phyloP scores from a whole-genome alignment of 495 filamentous ascomycete species.

The Hypoxylon perforatum region DNA sequence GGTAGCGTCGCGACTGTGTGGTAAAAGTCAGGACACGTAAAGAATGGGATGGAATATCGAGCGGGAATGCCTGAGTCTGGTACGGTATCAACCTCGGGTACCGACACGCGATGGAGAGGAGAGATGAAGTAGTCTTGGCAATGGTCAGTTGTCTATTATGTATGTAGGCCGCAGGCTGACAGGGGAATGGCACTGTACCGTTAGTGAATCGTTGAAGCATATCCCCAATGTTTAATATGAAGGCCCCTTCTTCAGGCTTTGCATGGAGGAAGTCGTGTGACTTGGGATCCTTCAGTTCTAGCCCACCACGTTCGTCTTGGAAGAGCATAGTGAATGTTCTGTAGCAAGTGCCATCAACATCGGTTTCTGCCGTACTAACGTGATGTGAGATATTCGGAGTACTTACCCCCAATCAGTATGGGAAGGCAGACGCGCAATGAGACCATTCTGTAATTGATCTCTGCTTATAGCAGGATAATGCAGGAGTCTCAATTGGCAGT shows the following conservation, averaged over 20 bases:
- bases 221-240: conserved; percentile 69
- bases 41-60: conserved; percentile 72
- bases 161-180: conserved; percentile 7
- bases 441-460: conserved; percentile 53
- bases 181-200: conserved; percentile 47
- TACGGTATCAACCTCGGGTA: conserved; percentile 54
- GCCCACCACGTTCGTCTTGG: conserved; percentile 58
- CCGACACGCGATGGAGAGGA: conserved; percentile 63
- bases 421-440: conserved; percentile 60
- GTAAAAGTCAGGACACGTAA: conserved; percentile 63
- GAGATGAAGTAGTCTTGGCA: conserved; percentile 60
- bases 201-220: conserved; percentile 69
- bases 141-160: not conserved
- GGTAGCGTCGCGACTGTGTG: conserved; percentile 64
- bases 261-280: conserved; percentile 63
- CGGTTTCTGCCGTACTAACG: no score
- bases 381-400: not conserved
- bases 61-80: conserved; percentile 59
- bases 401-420: conserved; percentile 59
- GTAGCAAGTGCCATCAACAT: no score
- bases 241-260: conserved; percentile 57
- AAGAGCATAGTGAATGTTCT: conserved; percentile 61
- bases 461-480: conserved; percentile 71
- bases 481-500: conserved; percentile 70
- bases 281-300: conserved; percentile 65